A percentile compares a stretch with the other conserved stretches of the same genome.
These are phyloP conservation scores for Aegilops bicornis DNA, from an alignment of 176 grass and related monocot genomes.

Conservation along the genomic window DNA sequence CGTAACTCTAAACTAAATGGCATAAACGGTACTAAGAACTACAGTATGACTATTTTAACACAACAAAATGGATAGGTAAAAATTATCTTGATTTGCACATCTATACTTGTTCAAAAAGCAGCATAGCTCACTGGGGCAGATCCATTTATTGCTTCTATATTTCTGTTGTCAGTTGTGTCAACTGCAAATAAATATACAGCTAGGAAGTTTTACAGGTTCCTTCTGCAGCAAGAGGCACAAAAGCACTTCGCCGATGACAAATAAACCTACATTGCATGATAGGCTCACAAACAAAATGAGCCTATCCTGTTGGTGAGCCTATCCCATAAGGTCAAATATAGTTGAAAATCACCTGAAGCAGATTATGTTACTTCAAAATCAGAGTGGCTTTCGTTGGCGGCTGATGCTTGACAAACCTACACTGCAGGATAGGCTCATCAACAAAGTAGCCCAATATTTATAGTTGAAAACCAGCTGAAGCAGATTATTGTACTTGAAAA, in stretches of 20 bases:
- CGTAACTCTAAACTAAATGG: background rate
- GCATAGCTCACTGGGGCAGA: background rate
- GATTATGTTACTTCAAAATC: background rate
- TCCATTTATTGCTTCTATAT: background rate
- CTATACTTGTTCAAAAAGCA: too few relatives aligned
- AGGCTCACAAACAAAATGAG: background rate
- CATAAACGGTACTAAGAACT: background rate
- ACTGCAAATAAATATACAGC: background rate
- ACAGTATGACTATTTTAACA: background rate
- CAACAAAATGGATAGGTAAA: too few relatives aligned
- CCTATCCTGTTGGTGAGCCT: too few relatives aligned
- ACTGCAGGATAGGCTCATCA: background rate
- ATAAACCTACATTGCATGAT: background rate
- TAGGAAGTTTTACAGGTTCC: background rate
- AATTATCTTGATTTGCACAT: too few relatives aligned
- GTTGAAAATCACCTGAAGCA: background rate
- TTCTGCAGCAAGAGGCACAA: background rate
- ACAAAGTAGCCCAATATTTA: background rate
- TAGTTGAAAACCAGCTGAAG: background rate
- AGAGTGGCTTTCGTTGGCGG: background rate
- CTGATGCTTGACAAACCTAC: background rate
- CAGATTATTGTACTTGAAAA: background rate
- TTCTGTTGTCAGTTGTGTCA: background rate
- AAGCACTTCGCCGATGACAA: background rate
- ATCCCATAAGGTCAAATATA: background rate